phyloP scores from a whole-genome alignment of 2,329 filamentous ascomycete species.

The Massarina eburnea region DNA sequence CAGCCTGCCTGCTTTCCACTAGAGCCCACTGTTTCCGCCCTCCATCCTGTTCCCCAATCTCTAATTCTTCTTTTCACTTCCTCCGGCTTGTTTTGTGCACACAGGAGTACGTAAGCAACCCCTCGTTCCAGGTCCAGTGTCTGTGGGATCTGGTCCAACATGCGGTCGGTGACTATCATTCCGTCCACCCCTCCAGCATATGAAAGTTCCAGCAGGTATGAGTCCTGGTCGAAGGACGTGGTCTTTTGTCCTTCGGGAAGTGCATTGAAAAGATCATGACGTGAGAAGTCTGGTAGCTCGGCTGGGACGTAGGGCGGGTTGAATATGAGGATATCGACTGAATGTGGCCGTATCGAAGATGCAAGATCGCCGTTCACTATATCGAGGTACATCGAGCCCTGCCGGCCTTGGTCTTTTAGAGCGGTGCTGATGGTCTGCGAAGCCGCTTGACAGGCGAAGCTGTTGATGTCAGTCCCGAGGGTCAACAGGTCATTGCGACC shows the following conservation, averaged over 20 bases:
- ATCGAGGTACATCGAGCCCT: slow-evolving; percentile 58
- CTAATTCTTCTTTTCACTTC: slow-evolving; percentile 67
- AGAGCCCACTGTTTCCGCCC: slow-evolving; percentile 72
- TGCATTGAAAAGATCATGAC: slow-evolving; percentile 35
- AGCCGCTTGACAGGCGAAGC: slow-evolving; percentile 78
- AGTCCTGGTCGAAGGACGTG: slow-evolving; percentile 73
- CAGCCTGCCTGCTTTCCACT: slow-evolving; percentile 89
- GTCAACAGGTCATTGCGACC: slow-evolving; percentile 70
- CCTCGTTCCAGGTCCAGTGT: slow-evolving; percentile 66
- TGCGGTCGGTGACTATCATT: slow-evolving; percentile 87
- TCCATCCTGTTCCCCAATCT: slow-evolving; percentile 66
- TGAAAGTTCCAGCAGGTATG: slow-evolving; percentile 77
- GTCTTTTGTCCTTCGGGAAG: slow-evolving; percentile 21
- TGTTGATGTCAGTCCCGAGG: slow-evolving; percentile 81
- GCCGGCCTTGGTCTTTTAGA: slow-evolving; percentile 32
- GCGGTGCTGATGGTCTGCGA: slow-evolving; percentile 64
- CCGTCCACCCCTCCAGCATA: slow-evolving; percentile 89
- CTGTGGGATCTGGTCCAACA: slow-evolving; percentile 69
- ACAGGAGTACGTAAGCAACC: slow-evolving; percentile 86
- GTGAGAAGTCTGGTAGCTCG: slow-evolving; percentile 63
- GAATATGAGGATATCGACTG: slow-evolving; percentile 85
- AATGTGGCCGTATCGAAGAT: slow-evolving; percentile 57
- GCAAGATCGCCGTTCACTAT: slow-evolving; percentile 72
- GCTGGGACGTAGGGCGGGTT: slow-evolving; percentile 98
- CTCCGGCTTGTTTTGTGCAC: slow-evolving; percentile 84